phyloP scores from a whole-genome alignment of 2,329 filamentous ascomycete genomes.

The Pseudogymnoascus sp. region DNA sequence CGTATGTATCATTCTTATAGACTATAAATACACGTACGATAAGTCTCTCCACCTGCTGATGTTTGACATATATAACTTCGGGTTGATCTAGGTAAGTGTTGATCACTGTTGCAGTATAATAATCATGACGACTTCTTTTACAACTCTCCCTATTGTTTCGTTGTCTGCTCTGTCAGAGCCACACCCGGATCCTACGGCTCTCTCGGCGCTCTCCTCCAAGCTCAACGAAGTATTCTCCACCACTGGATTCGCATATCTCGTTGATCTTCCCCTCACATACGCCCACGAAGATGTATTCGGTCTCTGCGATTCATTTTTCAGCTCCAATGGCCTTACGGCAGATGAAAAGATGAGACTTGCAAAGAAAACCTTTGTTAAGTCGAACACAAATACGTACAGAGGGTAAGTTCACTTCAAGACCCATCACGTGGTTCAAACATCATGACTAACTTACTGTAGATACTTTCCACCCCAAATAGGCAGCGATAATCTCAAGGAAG shows the following conservation, averaged over 20 bases:
- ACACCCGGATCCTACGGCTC: slow-evolving; percentile 23
- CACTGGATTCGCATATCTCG: slow-evolving; percentile 40
- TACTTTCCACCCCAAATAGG: slow-evolving; percentile 39
- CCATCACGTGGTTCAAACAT: neutral
- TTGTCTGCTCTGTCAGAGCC: slow-evolving; percentile 29
- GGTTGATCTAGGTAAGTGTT: neutral
- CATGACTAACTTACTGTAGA: slow-evolving; percentile 20
- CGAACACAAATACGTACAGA: slow-evolving; percentile 38
- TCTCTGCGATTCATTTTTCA: slow-evolving; percentile 35
- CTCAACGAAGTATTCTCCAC: slow-evolving; percentile 38
- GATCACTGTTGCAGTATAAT: neutral
- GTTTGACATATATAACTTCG: neutral
- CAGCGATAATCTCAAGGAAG: slow-evolving; percentile 38
- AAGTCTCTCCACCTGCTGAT: neutral
- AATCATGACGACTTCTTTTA: slow-evolving; percentile 36
- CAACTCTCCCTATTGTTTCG: slow-evolving; percentile 37
- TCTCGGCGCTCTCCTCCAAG: slow-evolving; percentile 29
- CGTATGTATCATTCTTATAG: neutral
- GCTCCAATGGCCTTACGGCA: slow-evolving; percentile 22
- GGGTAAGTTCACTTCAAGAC: slow-evolving; percentile 24
- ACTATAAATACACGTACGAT: neutral
- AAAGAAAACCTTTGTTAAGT: slow-evolving; percentile 35
- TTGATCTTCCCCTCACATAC: slow-evolving; percentile 36
- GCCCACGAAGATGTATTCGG: slow-evolving; percentile 36
- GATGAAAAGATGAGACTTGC: slow-evolving; percentile 35